Evolutionary conservation across 2,329 filamentous ascomycete species (phyloP), one percentile per base, ranked within the genome.

Genomic region (Talaromyces sp.): DNA sequence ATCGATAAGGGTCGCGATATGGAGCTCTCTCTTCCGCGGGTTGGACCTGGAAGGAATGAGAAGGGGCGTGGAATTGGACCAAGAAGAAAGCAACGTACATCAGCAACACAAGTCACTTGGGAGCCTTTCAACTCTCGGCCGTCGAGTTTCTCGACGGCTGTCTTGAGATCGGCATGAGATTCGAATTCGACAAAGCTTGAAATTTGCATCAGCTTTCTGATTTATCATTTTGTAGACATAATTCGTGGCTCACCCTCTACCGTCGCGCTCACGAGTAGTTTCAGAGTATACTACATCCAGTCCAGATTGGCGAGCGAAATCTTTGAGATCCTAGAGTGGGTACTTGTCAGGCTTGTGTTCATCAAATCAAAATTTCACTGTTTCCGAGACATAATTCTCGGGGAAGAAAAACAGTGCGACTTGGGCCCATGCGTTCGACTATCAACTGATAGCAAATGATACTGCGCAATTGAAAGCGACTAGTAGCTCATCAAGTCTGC

Each of bases 271-370:
- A 69, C 93, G 91, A 68, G 87, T 88, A 61, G 95, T 95, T 79
- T 99, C 94, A 64, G 92, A 97, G 75, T 96, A 99, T 70, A 99
- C 94, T 65, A 99, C 94, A 75, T 97, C 94, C 76, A 96, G 84
- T 76, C 91, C 91, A 75, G 93, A 95, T 76, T 95, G 90, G 73
- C 94, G 91, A 63, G 94, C 94, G 78, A 99, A 99, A 76, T 99
- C 94, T 89, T 99, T 99, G 56, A 99, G 86, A 78, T 99, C 94
- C 94, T 99, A 91, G 79, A 82, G 77, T 84, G 83, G 84, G 53
- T 66, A 83, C 82, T 88, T 94, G 89, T 58, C 36, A 58, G 51
- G 35, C 28, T 19, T 33, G 2, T 48, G 28, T 48, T 25, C 45
- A 35, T 35, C n/a, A 25, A 31, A 21, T 22, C 28, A 52, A 39